Conservation (phyloP, 2,329 filamentous ascomycete genomes). For the Penicillium psychrosexuale region DNA sequence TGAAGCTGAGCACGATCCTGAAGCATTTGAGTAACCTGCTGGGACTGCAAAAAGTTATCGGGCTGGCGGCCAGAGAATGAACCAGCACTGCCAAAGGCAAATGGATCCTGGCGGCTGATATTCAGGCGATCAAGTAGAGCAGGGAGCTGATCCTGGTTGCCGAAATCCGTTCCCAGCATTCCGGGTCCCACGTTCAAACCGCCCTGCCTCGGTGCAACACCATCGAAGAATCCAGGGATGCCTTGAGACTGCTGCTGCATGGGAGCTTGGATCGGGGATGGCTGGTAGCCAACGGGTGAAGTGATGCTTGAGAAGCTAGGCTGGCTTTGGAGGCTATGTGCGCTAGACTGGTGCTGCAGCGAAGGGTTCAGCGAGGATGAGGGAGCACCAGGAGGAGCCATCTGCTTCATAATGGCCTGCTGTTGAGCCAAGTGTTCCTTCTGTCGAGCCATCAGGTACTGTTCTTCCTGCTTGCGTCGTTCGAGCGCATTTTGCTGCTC, state of each 20-base stretch:
- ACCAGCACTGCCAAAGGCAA: conserved; percentile 48
- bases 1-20: conserved; percentile 59
- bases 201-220: conserved; percentile 44
- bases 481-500: conserved; percentile 98
- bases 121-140: conserved; percentile 64
- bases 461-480: conserved; percentile 94
- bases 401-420: conserved; percentile 71
- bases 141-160: conserved; percentile 70
- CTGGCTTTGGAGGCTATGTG: conserved; percentile 93
- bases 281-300: conserved; percentile 71
- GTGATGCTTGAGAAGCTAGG: conserved; percentile 94
- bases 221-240: conserved; percentile 70
- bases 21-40: conserved; percentile 59
- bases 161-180: conserved; percentile 47
- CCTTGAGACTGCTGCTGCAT: conserved; percentile 55
- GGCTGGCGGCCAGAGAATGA: conserved; percentile 47
- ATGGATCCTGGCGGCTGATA: conserved; percentile 51
- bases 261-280: conserved; percentile 57
- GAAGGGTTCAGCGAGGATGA: conserved; percentile 55
- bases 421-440: conserved; percentile 89
- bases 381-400: conserved; percentile 59
- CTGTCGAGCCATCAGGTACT: conserved; percentile 93
- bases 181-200: conserved; percentile 36
- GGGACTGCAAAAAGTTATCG: conserved; percentile 49
- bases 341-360: conserved; percentile 90